Evolutionary conservation across 2,329 filamentous ascomycete species (phyloP), one percentile per base, ranked within the genome.

Genomic region (Knufia petricola): DNA sequence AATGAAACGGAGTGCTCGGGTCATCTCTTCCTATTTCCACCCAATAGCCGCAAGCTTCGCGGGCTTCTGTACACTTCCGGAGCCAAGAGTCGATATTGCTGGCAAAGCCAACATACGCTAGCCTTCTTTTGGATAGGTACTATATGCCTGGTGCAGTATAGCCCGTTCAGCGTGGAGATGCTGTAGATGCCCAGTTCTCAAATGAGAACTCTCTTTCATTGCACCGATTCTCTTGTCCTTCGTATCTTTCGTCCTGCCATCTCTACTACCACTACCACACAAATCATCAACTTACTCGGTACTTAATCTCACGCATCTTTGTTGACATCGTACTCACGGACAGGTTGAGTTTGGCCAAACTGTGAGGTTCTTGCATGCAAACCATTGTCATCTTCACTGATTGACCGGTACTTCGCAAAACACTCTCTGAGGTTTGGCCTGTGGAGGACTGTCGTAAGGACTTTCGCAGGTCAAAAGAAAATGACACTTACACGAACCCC

Each of bases 401-500:
- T 21, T 42, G 26, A 24, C 21, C 45, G n/a, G 40, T 30, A 36
- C 15, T 23, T 21, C 40, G 19, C 32, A 40, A 39, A 30, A 13
- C 7, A 7, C 9, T 28, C 36, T 37, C 20, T 26, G 31, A 40
- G 46, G 38, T 30, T 45, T 34, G 19, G 24, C 28, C 26, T 23
- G 50, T 20, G 50, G 54, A 52, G 50, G 52, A 51, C 38, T 52
- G 50, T 55, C 66, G 74, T 78, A 77, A 78, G 75, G 71, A 62
- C 46, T 66, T 64, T 71, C 68, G 62, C 60, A 65, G 66, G 63
- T 56, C 65, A 59, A 57, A 64, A 67, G 69, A 73, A 71, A 55
- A 79, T 78, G 75, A 71, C 69, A 75, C 77, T 79, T 71, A 80
- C 76, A 68, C 73, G 61, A 60, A 66, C 69, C 68, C 65, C 65